These are phyloP conservation scores for Cytospora paraplurivora DNA, from an alignment of 2,329 filamentous ascomycete genomes.

Conservation along the genomic window DNA sequence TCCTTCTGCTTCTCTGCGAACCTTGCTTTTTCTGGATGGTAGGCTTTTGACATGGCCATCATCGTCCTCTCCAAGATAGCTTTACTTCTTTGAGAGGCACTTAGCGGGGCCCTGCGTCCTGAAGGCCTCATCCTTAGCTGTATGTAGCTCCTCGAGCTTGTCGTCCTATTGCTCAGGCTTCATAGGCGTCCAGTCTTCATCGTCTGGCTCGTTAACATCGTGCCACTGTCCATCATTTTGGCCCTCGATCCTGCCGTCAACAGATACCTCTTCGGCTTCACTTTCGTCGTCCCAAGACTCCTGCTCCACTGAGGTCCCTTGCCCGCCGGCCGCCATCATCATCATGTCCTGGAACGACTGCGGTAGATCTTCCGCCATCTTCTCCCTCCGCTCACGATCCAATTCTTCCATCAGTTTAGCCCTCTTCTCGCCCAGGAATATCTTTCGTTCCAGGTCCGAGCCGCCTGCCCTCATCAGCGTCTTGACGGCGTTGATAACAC, in stretches of 20 bases:
- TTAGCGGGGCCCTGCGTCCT: neutral
- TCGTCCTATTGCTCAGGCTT: neutral
- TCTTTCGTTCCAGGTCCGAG: constrained; percentile 32
- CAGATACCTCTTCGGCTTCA: neutral
- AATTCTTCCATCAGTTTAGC: constrained; percentile 2
- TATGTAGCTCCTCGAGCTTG: neutral
- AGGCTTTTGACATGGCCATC: neutral
- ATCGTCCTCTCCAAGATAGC: neutral
- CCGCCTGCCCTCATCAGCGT: constrained; percentile 30
- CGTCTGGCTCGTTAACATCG: constrained; percentile 16
- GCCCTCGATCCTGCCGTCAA: neutral
- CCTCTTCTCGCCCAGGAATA: constrained; percentile 29
- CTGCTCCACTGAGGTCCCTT: constrained; percentile 4
- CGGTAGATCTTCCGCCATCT: constrained; percentile 10
- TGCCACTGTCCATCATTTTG: constrained; percentile 12
- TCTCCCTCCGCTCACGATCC: neutral
- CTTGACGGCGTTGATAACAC: constrained; percentile 45
- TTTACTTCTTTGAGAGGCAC: neutral
- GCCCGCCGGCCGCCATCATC: constrained; percentile 14
- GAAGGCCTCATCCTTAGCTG: neutral
- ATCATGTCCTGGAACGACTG: constrained; percentile 26
- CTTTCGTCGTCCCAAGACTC: constrained; percentile 10
- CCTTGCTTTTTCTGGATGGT: too few relatives aligned
- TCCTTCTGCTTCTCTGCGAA: too few relatives aligned
- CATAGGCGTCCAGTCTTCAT: constrained; percentile 17